A percentile compares a stretch with the other conserved stretches of the same genome.
Evolutionary conservation across 495 filamentous ascomycete genomes (phyloP).

Genomic region (Talaromyces wortmannii): DNA sequence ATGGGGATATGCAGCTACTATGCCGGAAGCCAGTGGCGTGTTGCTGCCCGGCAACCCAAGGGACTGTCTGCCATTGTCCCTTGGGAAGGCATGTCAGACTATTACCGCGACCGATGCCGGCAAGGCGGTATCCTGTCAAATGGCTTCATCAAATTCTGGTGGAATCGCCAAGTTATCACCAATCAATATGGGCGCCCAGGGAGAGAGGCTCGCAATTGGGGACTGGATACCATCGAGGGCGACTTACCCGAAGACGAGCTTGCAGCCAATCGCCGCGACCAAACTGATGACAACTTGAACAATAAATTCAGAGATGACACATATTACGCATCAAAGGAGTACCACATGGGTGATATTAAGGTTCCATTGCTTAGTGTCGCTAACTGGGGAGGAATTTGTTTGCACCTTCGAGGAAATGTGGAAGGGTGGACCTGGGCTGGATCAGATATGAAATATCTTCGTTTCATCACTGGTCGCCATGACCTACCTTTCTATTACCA

Average conservation of each 20-base stretch:
- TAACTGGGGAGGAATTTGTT: slow-evolving; percentile 59
- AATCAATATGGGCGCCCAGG: slow-evolving; percentile 57
- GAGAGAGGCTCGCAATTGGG: slow-evolving; percentile 26
- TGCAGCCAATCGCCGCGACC: slow-evolving; percentile 46
- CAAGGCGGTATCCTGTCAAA: slow-evolving; percentile 63
- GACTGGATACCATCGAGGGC: slow-evolving; percentile 55
- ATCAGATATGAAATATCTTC: slow-evolving; percentile 55
- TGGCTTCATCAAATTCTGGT: slow-evolving; percentile 58
- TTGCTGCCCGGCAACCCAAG: slow-evolving; percentile 53
- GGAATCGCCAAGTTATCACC: slow-evolving; percentile 48
- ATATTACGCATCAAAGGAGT: slow-evolving; percentile 57
- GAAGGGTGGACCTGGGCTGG: slow-evolving; percentile 53
- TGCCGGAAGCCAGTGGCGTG: slow-evolving; percentile 57
- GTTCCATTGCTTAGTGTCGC: slow-evolving; percentile 57
- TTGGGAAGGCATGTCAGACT: slow-evolving; percentile 65
- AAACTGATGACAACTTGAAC: slow-evolving; percentile 48
- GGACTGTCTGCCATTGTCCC: slow-evolving; percentile 53
- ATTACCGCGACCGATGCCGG: slow-evolving; percentile 55
- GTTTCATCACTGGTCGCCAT: slow-evolving; percentile 62
- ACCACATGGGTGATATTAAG: slow-evolving; percentile 51
- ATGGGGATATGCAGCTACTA: slow-evolving; percentile 37
- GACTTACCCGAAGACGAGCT: slow-evolving; percentile 42
- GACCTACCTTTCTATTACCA: slow-evolving; percentile 66
- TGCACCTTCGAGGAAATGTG: slow-evolving; percentile 60
- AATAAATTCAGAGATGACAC: slow-evolving; percentile 50